phyloP scores from a whole-genome alignment of 345 rosid genomes.

The Aquilaria yunnanensis region DNA sequence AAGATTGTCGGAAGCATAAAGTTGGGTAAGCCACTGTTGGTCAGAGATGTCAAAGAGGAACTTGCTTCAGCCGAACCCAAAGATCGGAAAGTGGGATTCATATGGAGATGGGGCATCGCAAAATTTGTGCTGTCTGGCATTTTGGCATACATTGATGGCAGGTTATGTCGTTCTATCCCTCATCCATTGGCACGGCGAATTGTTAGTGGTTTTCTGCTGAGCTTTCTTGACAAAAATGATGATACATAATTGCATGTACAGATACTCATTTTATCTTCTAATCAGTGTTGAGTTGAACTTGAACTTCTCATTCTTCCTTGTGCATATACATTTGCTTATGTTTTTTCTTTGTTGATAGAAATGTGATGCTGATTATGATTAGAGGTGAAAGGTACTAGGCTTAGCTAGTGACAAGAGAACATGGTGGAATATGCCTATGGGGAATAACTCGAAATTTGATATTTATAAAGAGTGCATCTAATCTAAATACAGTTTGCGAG shows the following conservation, averaged over 20 bases:
- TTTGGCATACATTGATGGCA: conserved; percentile 81
- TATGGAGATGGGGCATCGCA: conserved; percentile 72
- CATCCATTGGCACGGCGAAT: conserved; percentile 85
- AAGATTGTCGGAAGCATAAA: conserved; percentile 33
- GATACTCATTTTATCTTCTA: too few species aligned
- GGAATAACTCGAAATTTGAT: too few species aligned
- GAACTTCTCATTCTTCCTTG: too few species aligned
- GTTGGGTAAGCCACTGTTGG: conserved; percentile 28
- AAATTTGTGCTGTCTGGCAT: conserved; percentile 68
- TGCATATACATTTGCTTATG: too few species aligned
- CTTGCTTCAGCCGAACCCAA: conserved; percentile 24
- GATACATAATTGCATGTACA: conserved; percentile 5
- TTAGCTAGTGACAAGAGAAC: too few species aligned
- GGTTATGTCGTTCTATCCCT: conserved; percentile 79
- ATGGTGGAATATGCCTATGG: too few species aligned
- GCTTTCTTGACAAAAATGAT: conserved; percentile 59
- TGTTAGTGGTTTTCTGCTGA: conserved; percentile 81
- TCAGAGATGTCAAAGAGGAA: conserved; percentile 21
- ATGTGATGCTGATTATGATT: too few species aligned
- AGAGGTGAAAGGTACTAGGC: too few species aligned
- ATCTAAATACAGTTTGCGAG: too few species aligned
- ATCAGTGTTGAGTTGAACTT: too few species aligned
- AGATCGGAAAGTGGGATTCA: conserved; percentile 33
- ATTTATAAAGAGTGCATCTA: too few species aligned
- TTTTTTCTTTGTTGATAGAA: too few species aligned